Conservation (phyloP, 129 eudicot species). For the Helianthus tuberosus region DNA sequence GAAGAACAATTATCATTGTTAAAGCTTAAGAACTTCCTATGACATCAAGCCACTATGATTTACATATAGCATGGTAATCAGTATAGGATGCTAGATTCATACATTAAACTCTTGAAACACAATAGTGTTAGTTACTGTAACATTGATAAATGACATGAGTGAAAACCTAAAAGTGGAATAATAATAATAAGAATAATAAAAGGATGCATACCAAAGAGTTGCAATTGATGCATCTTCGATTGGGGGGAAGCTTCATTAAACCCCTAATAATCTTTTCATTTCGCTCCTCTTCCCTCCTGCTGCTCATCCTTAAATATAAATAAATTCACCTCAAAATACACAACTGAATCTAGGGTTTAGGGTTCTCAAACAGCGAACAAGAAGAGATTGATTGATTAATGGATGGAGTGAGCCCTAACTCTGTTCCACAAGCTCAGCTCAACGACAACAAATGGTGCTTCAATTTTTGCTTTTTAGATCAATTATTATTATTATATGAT, state of each 20-base stretch:
- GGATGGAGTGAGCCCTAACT: slow-evolving; percentile 7
- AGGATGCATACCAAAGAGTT: slow-evolving; percentile 60
- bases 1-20: no score
- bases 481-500: no score
- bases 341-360: slow-evolving; percentile 42
- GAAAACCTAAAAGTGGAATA: no score
- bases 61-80: no score
- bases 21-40: no score
- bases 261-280: slow-evolving; percentile 91
- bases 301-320: slow-evolving; percentile 51
- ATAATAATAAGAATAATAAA: not conserved
- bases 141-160: not conserved
- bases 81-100: no score
- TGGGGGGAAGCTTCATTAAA: slow-evolving; percentile 91
- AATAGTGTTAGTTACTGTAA: not conserved
- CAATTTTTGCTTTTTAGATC: slow-evolving; percentile 24
- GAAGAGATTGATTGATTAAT: no score
- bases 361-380: slow-evolving; percentile 25
- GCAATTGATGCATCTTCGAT: slow-evolving; percentile 95
- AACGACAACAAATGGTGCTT: slow-evolving; percentile 39
- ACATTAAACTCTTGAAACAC: slow-evolving; percentile 8
- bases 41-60: no score
- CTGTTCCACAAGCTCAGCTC: slow-evolving; percentile 6
- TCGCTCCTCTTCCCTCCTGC: slow-evolving; percentile 77
- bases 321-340: not conserved